Evolutionary conservation across 148 eudicot genomes (phyloP), one percentile per base, ranked within the genome.

Genomic region (Rheum nobile): DNA sequence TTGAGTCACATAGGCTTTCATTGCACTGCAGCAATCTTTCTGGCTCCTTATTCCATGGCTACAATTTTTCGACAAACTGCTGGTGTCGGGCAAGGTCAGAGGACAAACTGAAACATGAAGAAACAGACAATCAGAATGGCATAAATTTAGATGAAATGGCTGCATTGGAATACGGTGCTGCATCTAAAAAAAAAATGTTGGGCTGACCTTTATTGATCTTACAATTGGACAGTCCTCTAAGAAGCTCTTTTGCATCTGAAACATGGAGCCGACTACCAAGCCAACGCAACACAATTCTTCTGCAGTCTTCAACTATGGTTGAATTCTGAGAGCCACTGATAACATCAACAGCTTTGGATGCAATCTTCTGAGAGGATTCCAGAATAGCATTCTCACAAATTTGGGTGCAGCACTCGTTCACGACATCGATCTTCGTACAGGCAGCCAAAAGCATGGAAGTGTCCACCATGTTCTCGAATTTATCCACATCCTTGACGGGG

Each of bases 201-300:
- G 41, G 41, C 39, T 65, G 70, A 95, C 96, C 98, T 90, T 91
- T 87, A 75, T 95, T 95, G 74, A 86, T 82, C 35, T 90, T 87
- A 88, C 98, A 95, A 80, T 91, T 95, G 54, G 97, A 85, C 74
- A 95, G 79, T 63, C 96, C 98, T 82, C 98, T 84, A 67, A 95
- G 87, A 79, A 91, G 86, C 74, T 84, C 87, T 77, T 88, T 95
- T 63, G 98, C 93, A 77, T 72, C 79, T 74, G 87, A 79, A 75
- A 93, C 89, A 57, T 80, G 87, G 41, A 90, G 96, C 69, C 86
- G 86, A 77, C 97, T 88, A 7, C 96, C 96, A 76, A 95, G 81
- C 97, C 97, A 95, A 70, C 97, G 79, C 69, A 86, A 87, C 44
- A 87, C 97, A 74, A 95, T 82, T 71, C 78, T 82, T 72, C 79